Evolutionary conservation across 2,329 filamentous ascomycete species (phyloP), one percentile per base, ranked within the genome.

Genomic region (Verticillium tricorpus): DNA sequence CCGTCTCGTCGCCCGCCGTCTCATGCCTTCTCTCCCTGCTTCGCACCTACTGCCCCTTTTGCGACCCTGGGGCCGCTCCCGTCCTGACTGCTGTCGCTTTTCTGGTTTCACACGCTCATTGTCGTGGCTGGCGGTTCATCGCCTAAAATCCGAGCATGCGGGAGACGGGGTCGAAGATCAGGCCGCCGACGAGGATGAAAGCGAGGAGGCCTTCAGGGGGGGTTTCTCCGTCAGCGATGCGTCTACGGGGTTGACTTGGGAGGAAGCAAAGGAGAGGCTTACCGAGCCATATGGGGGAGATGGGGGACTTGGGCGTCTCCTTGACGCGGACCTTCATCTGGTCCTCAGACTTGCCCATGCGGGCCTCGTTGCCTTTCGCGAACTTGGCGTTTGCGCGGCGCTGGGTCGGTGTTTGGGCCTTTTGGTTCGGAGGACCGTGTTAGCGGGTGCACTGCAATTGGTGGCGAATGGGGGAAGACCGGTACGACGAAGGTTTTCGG

Each of bases 331-430:
- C 85, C 82, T 88, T 88, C 68, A 88, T 74, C 65, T 87, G 83
- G 28, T 78, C 78, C 62, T 86, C 82, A n/a, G 87, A 83, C 79
- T 91, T 92, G 77, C 91, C 91, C 75, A 90, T 89, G 73, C 88
- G 90, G 63, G 82, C 79, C 73, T 90, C 87, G 74, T 94, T 88
- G 60, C 85, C 82, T 74, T 89, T 89, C 68, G 84, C 88, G 77
- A 92, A 96, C 77, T 90, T 89, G 72, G 85, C 85, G 80, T 95
- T 95, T 66, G 89, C 88, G 72, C 87, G 87, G 75, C 91, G 89
- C 81, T 95, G 92, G 76, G 92, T 85, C 69, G 89, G 91, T 68
- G 91, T 95, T 88, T 94, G 91, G 69, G 88, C 90, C 90, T 93
- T 50, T 50, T 50, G 4, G 71, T 22, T 22, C 11, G 17, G 55